Conservation (phyloP, 1,139 yeast genomes). For the Suhomyces kunorum region DNA sequence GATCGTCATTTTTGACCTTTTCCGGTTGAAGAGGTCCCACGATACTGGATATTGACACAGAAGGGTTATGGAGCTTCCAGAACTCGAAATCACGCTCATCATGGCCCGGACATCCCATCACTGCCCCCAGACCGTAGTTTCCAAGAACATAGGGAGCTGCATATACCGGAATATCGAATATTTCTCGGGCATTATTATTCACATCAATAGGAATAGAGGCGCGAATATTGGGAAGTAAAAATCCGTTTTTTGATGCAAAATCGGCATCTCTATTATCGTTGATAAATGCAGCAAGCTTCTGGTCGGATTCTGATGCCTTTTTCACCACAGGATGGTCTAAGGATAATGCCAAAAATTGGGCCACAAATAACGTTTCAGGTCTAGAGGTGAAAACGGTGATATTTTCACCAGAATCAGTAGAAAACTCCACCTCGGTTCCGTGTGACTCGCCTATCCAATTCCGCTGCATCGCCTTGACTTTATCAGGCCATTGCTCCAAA, state of each 20-base stretch:
- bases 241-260: conserved; percentile 65
- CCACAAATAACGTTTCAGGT: conserved; percentile 82
- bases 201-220: conserved; percentile 64
- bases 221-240: conserved; percentile 42
- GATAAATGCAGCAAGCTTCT: conserved; percentile 49
- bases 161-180: conserved; percentile 63
- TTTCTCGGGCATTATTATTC: conserved; percentile 17
- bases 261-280: conserved; percentile 36
- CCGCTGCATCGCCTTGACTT: conserved; percentile 85
- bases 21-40: conserved; percentile 33
- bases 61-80: conserved; percentile 67
- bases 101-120: conserved; percentile 98
- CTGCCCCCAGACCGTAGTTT: conserved; percentile 86
- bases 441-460: conserved; percentile 91
- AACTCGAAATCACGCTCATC: conserved; percentile 80
- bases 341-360: conserved; percentile 80
- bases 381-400: conserved; percentile 78
- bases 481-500: conserved; percentile 79
- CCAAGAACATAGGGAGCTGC: conserved; percentile 89
- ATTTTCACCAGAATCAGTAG: conserved; percentile 18
- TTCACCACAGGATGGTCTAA: conserved; percentile 64
- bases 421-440: conserved; percentile 71
- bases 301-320: conserved; percentile 35
- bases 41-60: conserved; percentile 39
- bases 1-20: background rate